phyloP scores from a whole-genome alignment of 1,284 basidiomycete species.

The Cystobasidium slooffiae region DNA sequence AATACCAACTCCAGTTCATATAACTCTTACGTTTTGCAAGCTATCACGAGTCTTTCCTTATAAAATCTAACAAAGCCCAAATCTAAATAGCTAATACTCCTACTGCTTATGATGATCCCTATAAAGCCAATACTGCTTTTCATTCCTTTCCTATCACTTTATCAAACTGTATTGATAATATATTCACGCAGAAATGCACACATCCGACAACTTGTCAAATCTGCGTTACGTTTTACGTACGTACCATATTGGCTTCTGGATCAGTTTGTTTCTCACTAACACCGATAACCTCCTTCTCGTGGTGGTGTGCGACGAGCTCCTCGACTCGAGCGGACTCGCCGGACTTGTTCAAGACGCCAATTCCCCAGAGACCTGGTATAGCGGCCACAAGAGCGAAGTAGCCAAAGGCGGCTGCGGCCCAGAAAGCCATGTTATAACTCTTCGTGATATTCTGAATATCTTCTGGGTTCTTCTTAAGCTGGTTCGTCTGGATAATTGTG shows the following conservation, averaged over 20 bases:
- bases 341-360: constrained; percentile 35
- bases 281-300: constrained; percentile 37
- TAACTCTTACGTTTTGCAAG: too few species aligned
- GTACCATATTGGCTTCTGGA: constrained; percentile 3
- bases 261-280: constrained; percentile 19
- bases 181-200: too few species aligned
- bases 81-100: too few species aligned
- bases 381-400: constrained; percentile 29
- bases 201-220: too few species aligned
- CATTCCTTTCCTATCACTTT: too few species aligned
- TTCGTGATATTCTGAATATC: constrained; percentile 7
- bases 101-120: too few species aligned
- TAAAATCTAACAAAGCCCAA: too few species aligned
- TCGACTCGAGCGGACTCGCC: constrained; percentile 37
- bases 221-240: too few species aligned
- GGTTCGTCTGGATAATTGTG: constrained; percentile 20
- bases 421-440: constrained; percentile 39
- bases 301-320: constrained; percentile 31
- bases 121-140: too few species aligned
- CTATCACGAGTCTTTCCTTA: too few species aligned
- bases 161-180: too few species aligned
- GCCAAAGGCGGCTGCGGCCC: constrained; percentile 18
- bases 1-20: too few species aligned
- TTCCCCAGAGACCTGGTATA: constrained; percentile 36
- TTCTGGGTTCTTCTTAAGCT: constrained; percentile 26